Base-by-base conservation (phyloP, 768 basidiomycete species). In the Exsudoporus frostii region DNA sequence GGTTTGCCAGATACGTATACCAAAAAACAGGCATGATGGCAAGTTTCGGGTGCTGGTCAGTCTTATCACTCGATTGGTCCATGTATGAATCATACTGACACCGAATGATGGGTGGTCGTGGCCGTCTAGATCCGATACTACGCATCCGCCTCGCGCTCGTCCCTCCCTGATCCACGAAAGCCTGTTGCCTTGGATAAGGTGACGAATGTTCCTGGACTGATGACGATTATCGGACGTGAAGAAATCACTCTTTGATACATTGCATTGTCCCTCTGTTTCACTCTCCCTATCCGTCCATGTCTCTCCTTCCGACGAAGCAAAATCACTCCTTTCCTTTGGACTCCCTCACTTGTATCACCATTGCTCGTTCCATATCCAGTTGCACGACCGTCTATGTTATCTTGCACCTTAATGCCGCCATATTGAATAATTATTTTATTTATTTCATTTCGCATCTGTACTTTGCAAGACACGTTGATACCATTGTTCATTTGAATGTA, bases 161-260 rank as follows among this genome's bases (percentile, higher is more conserved):
- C 69, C 8, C 58, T 58, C 3, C 68, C 73, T 3, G 86, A 90
- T 66, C 81, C 86, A 14, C 78, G 77, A 60, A 75, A 73, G 24
- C 86, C 86, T 1, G 79, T 89, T 24, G 80, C 81, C 1, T 65
- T 88, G 43, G 80, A 86, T 53, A 76, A 79, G 53, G 82, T 79
- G 45, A 78, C 72, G 58, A 77, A 79, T 56, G 76, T 90, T 7
- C 84, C 85, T 2, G 89, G 88, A 9, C 76, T 89, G 29, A 91
- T 90, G 89, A 89, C 85, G 36, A 80, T 90, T 64, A 24, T 84
- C 45, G 72, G 71, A 43, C 75, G 83, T 44, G 73, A 69, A 56
- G 70, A 63, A 51, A 41, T 63, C 24, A 24, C 42, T 3, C 51
- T 38, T 46, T 70, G 54, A 67, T 20, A 20, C 9, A 9, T 36